Percentiles rank a stretch among this genome's conserved stretches.
phyloP scores from a whole-genome alignment of 176 grass and related monocot species.

The Miscanthus lutarioriparius region DNA sequence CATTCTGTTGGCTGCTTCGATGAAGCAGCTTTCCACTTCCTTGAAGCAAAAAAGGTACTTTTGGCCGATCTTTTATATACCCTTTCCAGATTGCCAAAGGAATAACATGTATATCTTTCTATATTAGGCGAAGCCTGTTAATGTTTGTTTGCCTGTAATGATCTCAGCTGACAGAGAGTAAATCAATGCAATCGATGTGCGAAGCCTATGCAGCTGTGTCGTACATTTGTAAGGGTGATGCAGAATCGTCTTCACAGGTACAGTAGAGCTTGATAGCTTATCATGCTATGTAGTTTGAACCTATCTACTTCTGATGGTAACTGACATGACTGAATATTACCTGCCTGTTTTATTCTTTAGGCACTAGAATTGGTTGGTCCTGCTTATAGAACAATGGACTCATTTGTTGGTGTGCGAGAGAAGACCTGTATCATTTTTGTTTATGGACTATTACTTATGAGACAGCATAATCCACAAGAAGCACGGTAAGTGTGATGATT shows the following conservation, averaged over 20 bases:
- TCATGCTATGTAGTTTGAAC: neutral
- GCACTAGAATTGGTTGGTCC: constrained; percentile 90
- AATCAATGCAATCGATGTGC: constrained; percentile 95
- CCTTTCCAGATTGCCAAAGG: neutral
- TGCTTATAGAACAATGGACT: constrained; percentile 88
- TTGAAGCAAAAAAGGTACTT: constrained; percentile 79
- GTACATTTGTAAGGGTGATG: constrained; percentile 84
- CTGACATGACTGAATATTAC: constrained; percentile 16
- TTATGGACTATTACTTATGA: constrained; percentile 93
- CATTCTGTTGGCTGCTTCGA: constrained; percentile 94
- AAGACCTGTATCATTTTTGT: constrained; percentile 97
- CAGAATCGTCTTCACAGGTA: constrained; percentile 91
- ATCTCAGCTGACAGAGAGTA: constrained; percentile 84
- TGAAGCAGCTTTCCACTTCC: constrained; percentile 85
- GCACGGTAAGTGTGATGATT: constrained; percentile 58
- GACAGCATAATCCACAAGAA: constrained; percentile 93
- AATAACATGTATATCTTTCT: constrained; percentile 1
- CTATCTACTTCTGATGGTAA: neutral
- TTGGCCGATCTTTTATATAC: neutral
- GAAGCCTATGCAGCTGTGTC: constrained; percentile 96
- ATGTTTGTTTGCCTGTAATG: constrained; percentile 28
- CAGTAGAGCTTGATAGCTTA: constrained; percentile 16
- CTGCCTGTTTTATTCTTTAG: constrained; percentile 39
- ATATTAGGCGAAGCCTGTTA: constrained; percentile 13
- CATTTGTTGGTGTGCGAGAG: constrained; percentile 90